Base-by-base conservation (phyloP, 257 asterid species). In the Gentiana straminea region DNA sequence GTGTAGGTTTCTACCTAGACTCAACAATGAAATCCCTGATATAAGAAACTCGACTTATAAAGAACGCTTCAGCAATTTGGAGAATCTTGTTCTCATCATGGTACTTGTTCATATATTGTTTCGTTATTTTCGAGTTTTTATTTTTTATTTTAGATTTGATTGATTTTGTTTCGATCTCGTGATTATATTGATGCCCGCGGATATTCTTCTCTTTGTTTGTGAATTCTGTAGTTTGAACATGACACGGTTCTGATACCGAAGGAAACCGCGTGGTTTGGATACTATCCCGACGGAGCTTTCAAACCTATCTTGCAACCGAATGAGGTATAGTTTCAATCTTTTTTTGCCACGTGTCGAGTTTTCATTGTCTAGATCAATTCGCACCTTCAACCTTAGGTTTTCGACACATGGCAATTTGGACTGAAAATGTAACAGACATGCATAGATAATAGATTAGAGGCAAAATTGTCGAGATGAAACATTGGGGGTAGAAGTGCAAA, bases 211-310 rank as follows among this genome's bases (percentile, higher is more conserved):
- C 35, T 12, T 53, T 15, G 11, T 55, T 4, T 52, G 1, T 39
- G 24, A 33, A 3, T 32, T 49, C 36, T 38, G 64, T 89, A 89
- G 97, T 90, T 90, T 72, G 95, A 90, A 52, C 86, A 84, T 63
- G 98, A 90, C 52, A 84, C 98, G 13, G 94, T 90, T 41, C 55
- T 90, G 76, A 83, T 90, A 71, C 96, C 98, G 10, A 86, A 84
- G 74, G 95, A 90, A 78, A 90, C 98, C 15, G 43, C 98, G 39
- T 90, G 95, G 98, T 90, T 90, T 59, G 98, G 96, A 61, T 90
- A 82, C 70, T 90, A 90, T 72, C 92, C 96, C 10, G 91, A 86
- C 68, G 98, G 98, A 44, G 82, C 77, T 49, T 90, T 90, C 66
- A 55, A 51, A 48, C 96, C 89, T 39, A 53, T 82, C 65, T 70